phyloP scores from a whole-genome alignment of 148 eudicot genomes.

The Cornus kousa region DNA sequence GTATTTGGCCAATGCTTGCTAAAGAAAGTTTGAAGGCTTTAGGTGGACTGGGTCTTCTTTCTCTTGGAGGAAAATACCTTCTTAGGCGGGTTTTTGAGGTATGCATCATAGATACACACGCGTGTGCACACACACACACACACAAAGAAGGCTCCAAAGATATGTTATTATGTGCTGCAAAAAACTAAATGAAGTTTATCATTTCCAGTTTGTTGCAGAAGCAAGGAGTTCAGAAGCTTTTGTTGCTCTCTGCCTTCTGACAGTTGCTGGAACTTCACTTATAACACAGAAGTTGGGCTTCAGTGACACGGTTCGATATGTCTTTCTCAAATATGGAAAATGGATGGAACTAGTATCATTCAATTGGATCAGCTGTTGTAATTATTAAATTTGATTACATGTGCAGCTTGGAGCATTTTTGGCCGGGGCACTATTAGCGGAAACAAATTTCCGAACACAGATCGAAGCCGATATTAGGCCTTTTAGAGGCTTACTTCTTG shows the following conservation, averaged over 20 bases:
- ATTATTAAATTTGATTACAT: conserved; percentile 5
- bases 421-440: conserved; percentile 96
- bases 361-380: neutral
- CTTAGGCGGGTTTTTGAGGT: conserved; percentile 95
- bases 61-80: conserved; percentile 81
- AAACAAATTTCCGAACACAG: conserved; percentile 95
- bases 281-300: conserved; percentile 95
- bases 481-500: conserved; percentile 94
- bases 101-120: conserved; percentile 9
- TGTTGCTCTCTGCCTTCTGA: conserved; percentile 93
- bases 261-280: conserved; percentile 96
- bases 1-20: conserved; percentile 84
- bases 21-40: conserved; percentile 87
- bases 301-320: conserved; percentile 85
- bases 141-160: neutral
- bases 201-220: conserved; percentile 86
- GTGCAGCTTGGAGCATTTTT: conserved; percentile 96
- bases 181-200: conserved; percentile 28
- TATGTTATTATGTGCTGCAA: conserved; percentile 12
- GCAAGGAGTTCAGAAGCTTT: conserved; percentile 99
- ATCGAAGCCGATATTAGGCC: conserved; percentile 99
- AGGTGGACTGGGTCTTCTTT: conserved; percentile 82
- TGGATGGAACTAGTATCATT: neutral
- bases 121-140: too few species aligned
- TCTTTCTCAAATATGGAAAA: conserved; percentile 12